Evolutionary conservation across 495 filamentous ascomycete species (phyloP), one percentile per base, ranked within the genome.

Genomic region (Glarea lozoyensis): DNA sequence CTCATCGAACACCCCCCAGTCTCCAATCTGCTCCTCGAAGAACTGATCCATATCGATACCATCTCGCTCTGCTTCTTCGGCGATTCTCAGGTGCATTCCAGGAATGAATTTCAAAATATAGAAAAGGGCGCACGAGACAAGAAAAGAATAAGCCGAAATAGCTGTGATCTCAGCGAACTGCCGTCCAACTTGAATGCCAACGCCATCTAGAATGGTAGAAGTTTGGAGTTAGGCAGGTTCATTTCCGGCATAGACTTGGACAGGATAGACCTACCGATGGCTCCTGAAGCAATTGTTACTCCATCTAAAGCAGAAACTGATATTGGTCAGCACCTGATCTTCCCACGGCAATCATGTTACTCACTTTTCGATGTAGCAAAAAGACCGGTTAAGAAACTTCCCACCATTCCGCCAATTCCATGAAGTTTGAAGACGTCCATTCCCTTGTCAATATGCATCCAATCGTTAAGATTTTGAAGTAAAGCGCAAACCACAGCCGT

Each of bases 361-460:
- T 41, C 42, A 50, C 47, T 52, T 19, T 31, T 37, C n/a, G 35
- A 13, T 13, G 51, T 45, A 23, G 78, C 76, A 45, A 81, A 81
- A 37, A 80, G 69, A 0, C 77, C 76, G 0, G 76, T 81, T 36
- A 81, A 52, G 54, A 81, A 75, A n/a, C 66, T 63, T 2, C 78
- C 78, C 18, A 73, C 60, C 60, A 78, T 75, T 1, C 78, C 78
- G 19, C 77, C 78, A 24, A 78, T 57, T 10, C 73, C 76, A 53
- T 81, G 76, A 18, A 79, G 67, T 45, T 76, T 77, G 60, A 80
- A 80, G 15, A 81, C 75, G 43, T 79, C 73, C 60, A 81, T 65
- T 2, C 73, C 71, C 42, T 80, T 76, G 49, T 82, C 78, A 38
- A 80, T 75, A 41, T 58, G 55, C 6, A 80, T 37, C 73, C 67